Percentiles rank a stretch among this genome's conserved stretches.
Conservation (phyloP, 2,329 filamentous ascomycete genomes). For the Tolypocladium inflatum region DNA sequence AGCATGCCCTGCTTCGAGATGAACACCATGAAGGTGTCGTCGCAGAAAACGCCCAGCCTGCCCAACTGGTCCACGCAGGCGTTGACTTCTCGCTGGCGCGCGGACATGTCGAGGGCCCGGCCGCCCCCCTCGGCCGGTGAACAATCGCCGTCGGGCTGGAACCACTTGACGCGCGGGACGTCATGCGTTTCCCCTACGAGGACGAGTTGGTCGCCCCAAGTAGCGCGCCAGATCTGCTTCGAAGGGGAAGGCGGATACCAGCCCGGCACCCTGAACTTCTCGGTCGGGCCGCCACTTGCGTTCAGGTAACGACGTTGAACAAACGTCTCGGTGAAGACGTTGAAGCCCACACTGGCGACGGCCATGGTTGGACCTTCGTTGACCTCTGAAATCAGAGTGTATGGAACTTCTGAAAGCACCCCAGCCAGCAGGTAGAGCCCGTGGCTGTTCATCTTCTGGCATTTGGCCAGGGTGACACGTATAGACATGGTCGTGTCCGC, state of each 20-base stretch:
- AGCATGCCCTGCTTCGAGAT: background rate
- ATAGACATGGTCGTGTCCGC: fast-evolving
- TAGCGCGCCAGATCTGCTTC: background rate
- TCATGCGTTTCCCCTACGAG: background rate
- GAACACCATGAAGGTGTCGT: background rate
- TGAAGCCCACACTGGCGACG: background rate
- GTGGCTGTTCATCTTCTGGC: background rate
- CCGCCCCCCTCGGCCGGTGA: background rate
- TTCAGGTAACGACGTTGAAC: background rate
- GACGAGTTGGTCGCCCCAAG: background rate
- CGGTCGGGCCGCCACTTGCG: background rate
- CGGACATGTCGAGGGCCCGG: background rate
- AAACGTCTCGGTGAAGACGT: background rate
- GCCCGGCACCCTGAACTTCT: no score
- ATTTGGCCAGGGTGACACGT: background rate
- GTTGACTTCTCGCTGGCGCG: background rate
- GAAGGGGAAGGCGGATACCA: no score
- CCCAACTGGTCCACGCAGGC: background rate
- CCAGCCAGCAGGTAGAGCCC: background rate
- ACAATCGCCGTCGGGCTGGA: background rate
- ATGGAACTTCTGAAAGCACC: background rate
- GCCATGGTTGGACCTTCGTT: background rate
- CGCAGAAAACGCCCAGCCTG: background rate
- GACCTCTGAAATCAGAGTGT: no score
- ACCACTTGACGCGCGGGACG: background rate